phyloP scores from a whole-genome alignment of 2,329 filamentous ascomycete genomes.

The Phaeosphaeria sp. region DNA sequence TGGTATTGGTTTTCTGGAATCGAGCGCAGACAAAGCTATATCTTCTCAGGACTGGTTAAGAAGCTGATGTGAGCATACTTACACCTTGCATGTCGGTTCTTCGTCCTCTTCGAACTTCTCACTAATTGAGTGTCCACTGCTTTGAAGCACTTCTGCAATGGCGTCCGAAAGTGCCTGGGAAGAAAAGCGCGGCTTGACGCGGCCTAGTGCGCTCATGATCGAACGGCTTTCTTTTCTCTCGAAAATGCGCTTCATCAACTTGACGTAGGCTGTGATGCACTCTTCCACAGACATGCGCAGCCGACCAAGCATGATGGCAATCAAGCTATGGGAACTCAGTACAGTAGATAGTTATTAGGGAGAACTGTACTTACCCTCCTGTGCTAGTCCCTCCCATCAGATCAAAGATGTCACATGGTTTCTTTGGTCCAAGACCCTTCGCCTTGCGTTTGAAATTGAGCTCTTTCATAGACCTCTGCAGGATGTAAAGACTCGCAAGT shows the following conservation, averaged over 20 bases:
- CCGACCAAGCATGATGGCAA: conserved; percentile 29
- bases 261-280: conserved; percentile 23
- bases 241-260: conserved; percentile 14
- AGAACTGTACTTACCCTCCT: conserved; percentile 25
- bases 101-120: conserved; percentile 12
- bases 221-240: conserved; percentile 11
- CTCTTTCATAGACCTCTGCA: conserved; percentile 26
- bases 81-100: conserved; percentile 16
- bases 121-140: conserved; percentile 1
- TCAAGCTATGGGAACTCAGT: conserved; percentile 15
- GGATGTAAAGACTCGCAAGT: conserved; percentile 28
- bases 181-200: conserved; percentile 18
- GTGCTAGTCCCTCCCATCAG: conserved; percentile 35
- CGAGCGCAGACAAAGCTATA: conserved; percentile 51
- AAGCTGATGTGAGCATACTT: background rate
- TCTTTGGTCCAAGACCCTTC: conserved; percentile 7
- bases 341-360: background rate
- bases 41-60: background rate
- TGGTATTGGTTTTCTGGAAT: conserved; percentile 50
- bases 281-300: conserved; percentile 25
- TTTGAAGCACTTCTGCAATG: conserved; percentile 13
- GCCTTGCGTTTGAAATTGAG: conserved; percentile 12
- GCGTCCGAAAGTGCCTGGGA: conserved; percentile 14
- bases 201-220: conserved; percentile 3
- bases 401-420: conserved; percentile 29